phyloP scores from a whole-genome alignment of 108 stramenopile species.

The Nitzschia sp. region DNA sequence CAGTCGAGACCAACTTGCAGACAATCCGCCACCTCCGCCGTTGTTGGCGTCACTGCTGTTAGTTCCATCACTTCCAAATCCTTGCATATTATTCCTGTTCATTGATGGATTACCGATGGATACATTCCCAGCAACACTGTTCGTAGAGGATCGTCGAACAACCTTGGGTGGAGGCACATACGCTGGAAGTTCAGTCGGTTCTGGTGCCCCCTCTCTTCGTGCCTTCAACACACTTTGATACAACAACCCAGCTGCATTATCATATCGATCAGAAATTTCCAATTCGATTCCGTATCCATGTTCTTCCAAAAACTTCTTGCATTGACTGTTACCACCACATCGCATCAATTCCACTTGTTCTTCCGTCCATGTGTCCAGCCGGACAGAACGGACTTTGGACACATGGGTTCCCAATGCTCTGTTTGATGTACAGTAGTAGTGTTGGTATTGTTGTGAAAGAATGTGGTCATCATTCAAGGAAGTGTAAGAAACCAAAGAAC shows the following conservation, averaged over 20 bases:
- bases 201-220: conserved; percentile 35
- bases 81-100: not conserved
- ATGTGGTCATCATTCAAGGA: not conserved
- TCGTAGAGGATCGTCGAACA: not conserved
- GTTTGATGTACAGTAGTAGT: not conserved
- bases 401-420: conserved; percentile 41
- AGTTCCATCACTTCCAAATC: not conserved
- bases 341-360: conserved; percentile 33
- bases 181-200: conserved; percentile 44
- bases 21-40: not conserved
- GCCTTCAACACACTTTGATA: conserved; percentile 44
- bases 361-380: conserved; percentile 37
- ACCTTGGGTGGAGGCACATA: not conserved
- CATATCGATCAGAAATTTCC: conserved; percentile 26
- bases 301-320: conserved; percentile 21
- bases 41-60: not conserved
- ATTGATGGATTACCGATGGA: no score
- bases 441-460: not conserved
- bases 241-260: conserved; percentile 33
- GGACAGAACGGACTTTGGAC: conserved; percentile 35
- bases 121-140: no score
- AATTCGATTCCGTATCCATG: not conserved
- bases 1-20: no score
- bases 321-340: conserved; percentile 30
- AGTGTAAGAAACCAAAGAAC: not conserved